A percentile compares a stretch with the other conserved stretches of the same genome.
Conservation (phyloP, 208 protist species). For the Crithidia fasciculata region DNA sequence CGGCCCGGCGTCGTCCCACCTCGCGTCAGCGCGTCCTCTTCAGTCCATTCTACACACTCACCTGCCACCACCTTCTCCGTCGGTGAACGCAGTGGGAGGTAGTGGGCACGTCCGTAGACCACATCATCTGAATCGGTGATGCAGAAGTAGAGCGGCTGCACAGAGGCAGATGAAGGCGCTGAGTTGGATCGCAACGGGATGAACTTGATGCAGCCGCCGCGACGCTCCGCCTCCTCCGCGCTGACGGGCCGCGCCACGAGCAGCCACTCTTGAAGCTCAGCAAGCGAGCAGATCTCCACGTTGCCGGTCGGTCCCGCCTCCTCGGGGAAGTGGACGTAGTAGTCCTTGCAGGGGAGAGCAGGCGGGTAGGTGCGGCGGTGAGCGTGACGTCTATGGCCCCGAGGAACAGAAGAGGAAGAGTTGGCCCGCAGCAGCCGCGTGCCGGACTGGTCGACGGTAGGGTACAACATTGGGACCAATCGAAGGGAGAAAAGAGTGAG, state of each 20-base stretch:
- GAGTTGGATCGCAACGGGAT: background rate
- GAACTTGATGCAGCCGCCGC: slow-evolving; percentile 1
- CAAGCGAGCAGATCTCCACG: background rate
- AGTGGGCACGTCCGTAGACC: background rate
- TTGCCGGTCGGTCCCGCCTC: background rate
- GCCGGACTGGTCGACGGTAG: no score
- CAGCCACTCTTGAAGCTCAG: background rate
- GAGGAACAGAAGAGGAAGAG: background rate
- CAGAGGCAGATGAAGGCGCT: background rate
- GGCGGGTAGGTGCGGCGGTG: background rate
- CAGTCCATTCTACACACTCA: background rate
- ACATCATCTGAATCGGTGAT: slow-evolving; percentile 5
- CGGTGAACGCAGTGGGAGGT: background rate
- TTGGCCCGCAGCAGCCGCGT: no score
- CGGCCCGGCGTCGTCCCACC: background rate
- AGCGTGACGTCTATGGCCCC: background rate
- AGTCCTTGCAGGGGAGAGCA: background rate
- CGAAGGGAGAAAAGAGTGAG: no score
- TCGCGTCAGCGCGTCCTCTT: background rate
- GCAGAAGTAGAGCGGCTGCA: slow-evolving; percentile 4
- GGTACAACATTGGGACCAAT: no score
- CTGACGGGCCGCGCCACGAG: background rate
- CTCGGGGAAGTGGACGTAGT: slow-evolving; percentile 4
- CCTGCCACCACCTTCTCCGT: background rate
- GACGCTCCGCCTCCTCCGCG: background rate